Base-by-base conservation (phyloP, 192 early-diverging fungal species). In the Podila horticola region DNA sequence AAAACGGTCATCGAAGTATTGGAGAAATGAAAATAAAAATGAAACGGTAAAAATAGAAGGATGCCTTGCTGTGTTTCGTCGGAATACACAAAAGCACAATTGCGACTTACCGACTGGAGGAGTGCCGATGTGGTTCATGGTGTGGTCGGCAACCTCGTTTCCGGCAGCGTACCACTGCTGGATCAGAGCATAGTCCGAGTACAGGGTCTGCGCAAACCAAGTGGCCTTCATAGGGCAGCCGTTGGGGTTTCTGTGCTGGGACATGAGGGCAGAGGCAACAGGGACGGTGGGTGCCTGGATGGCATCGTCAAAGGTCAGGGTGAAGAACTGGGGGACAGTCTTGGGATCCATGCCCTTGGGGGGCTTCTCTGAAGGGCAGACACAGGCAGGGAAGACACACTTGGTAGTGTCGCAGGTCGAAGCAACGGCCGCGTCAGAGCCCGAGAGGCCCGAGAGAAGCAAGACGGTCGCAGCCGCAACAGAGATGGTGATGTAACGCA, bases 281-380 rank as follows among this genome's bases (percentile, higher is more conserved):
- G 71, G 64, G 12, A 79, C 50, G 26, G 70, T 72, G 3, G 67
- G 48, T 5, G 59, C 59, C 33, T 88, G 86, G 73, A 92, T 60
- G 10, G 90, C 82, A 76, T 92, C 91, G 59, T 92, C 91, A 73
- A 87, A 91, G 6, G 91, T 89, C 36, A 89, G 73, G 1, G 79
- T 77, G 41, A 88, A 72, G 65, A 89, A 89, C 69, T 89, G 88
- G 19, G 88, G 88, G 10, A 79, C 82, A 57, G 83, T 74, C 15
- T 74, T 75, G 9, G 83, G 84, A 15, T 66, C 19, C 33, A 88
- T 41, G 10, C 83, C 83, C 11, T 75, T 82, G 13, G 86, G 83
- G 52, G 84, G 86, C 5, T 58, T 71, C 52, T 58, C 49, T 5
- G 83, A 83, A 12, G 86, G 72, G 20, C 85, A 87, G 6, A 83